Evolutionary conservation across 148 eudicot species (phyloP), one percentile per base, ranked within the genome.

Genomic region (Rhododendron griersonianum): DNA sequence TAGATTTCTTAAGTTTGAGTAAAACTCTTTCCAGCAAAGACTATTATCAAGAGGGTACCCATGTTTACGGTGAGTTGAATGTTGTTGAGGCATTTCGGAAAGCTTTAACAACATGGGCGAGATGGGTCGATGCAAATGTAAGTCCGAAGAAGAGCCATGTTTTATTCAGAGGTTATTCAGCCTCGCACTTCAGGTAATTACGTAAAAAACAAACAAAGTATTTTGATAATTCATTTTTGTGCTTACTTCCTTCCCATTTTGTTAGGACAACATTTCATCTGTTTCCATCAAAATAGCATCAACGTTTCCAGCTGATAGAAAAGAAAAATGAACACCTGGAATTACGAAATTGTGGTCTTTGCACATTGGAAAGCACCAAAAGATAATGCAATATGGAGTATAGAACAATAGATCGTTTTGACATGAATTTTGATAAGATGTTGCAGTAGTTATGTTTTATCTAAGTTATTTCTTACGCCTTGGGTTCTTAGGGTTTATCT

Each of bases 61-160:
- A 97, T 88, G 95, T 97, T 1, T 95, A 97, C 41, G 85, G 80
- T 51, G 95, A 97, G 39, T 85, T 97, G 83, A 89, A 92, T 81
- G 98, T 95, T 79, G 65, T 75, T 0, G 98, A 97, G 88, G 99
- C 99, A 44, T 97, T 93, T 82, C 91, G 96, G 65, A 93, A 88
- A 89, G 99, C 99, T 61, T 53, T 95, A 77, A 95, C 98, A n/a
- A 97, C 99, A 11, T 97, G 99, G 99, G 96, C 86, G 80, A 93
- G 91, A 88, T 97, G 99, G 99, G 87, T 95, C 21, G 99, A 97
- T 81, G 86, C 92, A 30, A 91, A 94, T 81, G 88, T 97, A 23
- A 88, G 94, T 89, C 95, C 96, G 3, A 77, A 6, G 78, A 97
- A 88, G 82, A 94, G 95, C 0, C 90, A 89, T 9, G 98, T 97